Base-by-base conservation (phyloP, 2,329 filamentous ascomycete genomes). In the Pleomassaria siparia region DNA sequence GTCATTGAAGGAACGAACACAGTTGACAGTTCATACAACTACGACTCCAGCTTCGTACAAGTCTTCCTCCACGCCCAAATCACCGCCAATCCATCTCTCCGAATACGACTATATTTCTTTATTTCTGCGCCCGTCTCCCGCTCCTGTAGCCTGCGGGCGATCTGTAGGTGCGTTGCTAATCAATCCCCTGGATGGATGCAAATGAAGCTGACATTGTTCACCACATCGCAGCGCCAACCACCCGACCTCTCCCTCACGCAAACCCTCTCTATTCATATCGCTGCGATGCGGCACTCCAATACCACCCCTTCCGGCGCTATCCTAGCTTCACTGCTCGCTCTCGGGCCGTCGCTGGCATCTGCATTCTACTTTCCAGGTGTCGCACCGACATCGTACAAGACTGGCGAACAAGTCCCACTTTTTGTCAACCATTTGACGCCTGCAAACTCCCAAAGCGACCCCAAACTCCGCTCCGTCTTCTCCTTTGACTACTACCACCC, bases 321-420 rank as follows among this genome's bases (percentile, higher is more conserved):
- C 16, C 55, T 72, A 30, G 51, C 72, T 68, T 12, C 79, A 25
- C 54, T 72, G 16, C 51, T 73, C 33, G 59, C 66, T 46, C 51
- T 72, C 51, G 66, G 61, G 12, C 65, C 72, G 15, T 49, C 56
- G 10, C 63, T 64, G 22, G 54, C 64, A 5, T 61, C 84, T 2
- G 89, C 90, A 46, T 99, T 97, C 77, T 99, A 99, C 75, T 88
- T 99, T 32, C 94, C 92, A 29, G 94, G 94, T 59, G 91, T 96
- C 60, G 91, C 92, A 56, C 94, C 94, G 18, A 95, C 90, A 35
- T 92, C 92, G 47, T 99, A 99, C 77, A 84, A 88, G 63, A 75
- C 78, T 43, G 88, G 85, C 66, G 88, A 94, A 61, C 76, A 76
- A 21, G 94, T 99, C 20, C 89, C 91, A 20, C 82, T 99, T 40